Evolutionary conservation across 2,329 filamentous ascomycete genomes (phyloP), one percentile per base, ranked within the genome.

Genomic region (Aschersonia sp.): DNA sequence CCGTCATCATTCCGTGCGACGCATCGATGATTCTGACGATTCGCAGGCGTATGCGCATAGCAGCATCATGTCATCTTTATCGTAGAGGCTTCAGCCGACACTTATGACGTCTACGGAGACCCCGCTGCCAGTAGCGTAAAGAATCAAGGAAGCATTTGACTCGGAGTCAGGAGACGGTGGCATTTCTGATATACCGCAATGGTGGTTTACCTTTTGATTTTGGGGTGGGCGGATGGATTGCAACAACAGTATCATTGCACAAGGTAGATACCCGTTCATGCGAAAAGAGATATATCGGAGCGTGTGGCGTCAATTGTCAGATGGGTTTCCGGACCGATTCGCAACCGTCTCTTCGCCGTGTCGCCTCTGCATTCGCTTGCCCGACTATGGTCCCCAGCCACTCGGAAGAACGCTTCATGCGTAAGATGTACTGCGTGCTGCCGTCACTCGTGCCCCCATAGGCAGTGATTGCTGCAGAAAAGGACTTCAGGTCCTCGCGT

Each of bases 31-130:
- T 37, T 8, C 35, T 37, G 12, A 30, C 43, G 30, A 7, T 7
- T 35, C 2, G 31, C 50, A 87, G 84, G 84, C 87, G 5, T 94
- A 94, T 63, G 87, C 86, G 45, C 82, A 87, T 60, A 89, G 77
- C 64, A 88, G 86, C 50, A 76, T 94, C 60, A 82, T 85, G 72
- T 84, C 80, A 50, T 78, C 77, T 55, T 74, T 88, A 71, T 82
- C 87, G 76, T 84, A 74, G 56, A 35, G 44, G 30, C 44, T 39
- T 11, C 32, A 42, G 32, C 22, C 12, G 35, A 12, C 8, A 37
- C 35, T 9, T 37, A 37, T 22, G 40, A 41, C n/a, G 40, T 12
- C 40, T 4, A 5, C 9, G 14, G 7, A 41, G 2, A 41, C 14
- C 6, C 32, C 22, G 7, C 5, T 43, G 14, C 12, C 31, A 39